Evolutionary conservation across 1,284 basidiomycete species (phyloP).

Genomic region (Ceratobasidium sp.): DNA sequence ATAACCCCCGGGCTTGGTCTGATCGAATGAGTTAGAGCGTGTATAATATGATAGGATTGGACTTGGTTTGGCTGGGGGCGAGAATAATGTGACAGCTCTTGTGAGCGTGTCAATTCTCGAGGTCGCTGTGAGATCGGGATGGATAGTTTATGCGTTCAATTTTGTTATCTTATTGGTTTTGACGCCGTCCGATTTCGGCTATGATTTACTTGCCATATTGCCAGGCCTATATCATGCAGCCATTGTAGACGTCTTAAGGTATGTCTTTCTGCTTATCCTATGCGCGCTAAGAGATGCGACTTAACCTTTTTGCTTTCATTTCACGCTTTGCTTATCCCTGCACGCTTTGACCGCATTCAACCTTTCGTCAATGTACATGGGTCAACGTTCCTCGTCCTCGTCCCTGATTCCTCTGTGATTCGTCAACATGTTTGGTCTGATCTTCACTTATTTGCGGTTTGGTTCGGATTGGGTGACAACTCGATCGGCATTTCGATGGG

Average conservation of each 20-base stretch:
- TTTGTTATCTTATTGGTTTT: no score
- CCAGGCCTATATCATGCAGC: conserved; percentile 80
- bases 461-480: neutral
- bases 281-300: conserved; percentile 57
- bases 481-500: neutral
- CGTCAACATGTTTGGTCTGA: neutral
- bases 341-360: no score
- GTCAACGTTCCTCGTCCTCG: no score
- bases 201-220: neutral
- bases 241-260: conserved; percentile 88
- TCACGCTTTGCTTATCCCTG: neutral
- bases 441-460: neutral
- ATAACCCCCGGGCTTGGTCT: conserved; percentile 32
- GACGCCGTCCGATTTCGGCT: neutral
- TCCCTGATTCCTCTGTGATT: neutral
- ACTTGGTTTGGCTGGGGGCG: neutral
- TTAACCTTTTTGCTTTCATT: conserved; percentile 3
- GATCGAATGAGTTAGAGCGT: neutral
- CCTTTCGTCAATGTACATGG: no score
- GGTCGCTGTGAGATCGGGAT: no score
- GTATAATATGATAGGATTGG: neutral
- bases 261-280: conserved; percentile 69
- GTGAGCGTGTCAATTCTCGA: no score
- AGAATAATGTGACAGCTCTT: neutral
- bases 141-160: no score